Evolutionary conservation across 164 flowering plant species (phyloP), one percentile per base, ranked within the genome.

Genomic region (Sedum album): DNA sequence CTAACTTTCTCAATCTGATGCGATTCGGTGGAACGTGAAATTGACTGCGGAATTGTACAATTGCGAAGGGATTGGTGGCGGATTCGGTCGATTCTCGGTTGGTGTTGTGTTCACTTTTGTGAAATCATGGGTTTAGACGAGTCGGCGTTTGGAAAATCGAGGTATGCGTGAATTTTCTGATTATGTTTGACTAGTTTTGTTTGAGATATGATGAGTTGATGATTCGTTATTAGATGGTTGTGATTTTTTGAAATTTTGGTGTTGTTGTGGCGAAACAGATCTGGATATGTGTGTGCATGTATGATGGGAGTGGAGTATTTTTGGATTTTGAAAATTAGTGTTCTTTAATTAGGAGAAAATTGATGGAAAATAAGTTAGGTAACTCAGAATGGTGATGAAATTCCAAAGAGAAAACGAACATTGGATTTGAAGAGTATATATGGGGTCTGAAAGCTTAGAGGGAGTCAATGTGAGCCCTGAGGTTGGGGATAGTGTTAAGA

Each of bases 321-420:
- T 64, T 64, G 13, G 44, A 25, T 23, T 39, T 35, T 4, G 44
- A 82, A 87, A 84, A 82, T 85, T 85, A 78, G 72, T 65, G 25
- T 65, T 72, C n/a, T n/a, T 76, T 76, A 79, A 44, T 77, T 76
- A 79, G 68, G 75, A 66, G 48, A 64, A 74, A 73, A 83, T 89
- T 79, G 85, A 91, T 88, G 97, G 97, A 88, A 80, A 72, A 68
- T 80, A 84, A 83, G 64, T 72, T 73, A 70, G 86, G 69, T 49
- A 76, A 60, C 60, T 73, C 82, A 70, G 79, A 8, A 80, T 78
- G 83, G 78, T 30, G 38, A 70, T 74, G 83, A 73, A 73, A 77
- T 68, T 71, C 73, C 81, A 6, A 76, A 76, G 77, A 83, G 85
- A 71, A 69, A 86, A 64, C 82, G 83, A 76, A 84, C 89, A 38